Evolutionary conservation across 176 grass and related monocot species (phyloP).

Genomic region (Leersia perrieri): DNA sequence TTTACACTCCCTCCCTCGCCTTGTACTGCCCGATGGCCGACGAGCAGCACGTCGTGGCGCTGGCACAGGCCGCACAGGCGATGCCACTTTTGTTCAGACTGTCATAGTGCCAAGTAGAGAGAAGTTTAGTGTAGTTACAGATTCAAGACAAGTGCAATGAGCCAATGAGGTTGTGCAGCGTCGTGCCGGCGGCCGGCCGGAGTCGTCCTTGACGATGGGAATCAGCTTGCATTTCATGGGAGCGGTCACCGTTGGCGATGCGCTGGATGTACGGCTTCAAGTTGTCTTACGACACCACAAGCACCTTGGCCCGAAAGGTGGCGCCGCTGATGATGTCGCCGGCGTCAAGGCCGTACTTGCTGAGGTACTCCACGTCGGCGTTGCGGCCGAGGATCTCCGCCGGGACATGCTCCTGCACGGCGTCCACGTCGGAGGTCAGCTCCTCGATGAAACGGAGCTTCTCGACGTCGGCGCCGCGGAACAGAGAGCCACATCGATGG

Average conservation of each 20-base stretch:
- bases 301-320: slow-evolving; percentile 48
- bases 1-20: too few species aligned
- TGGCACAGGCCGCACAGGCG: slow-evolving; percentile 45
- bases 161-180: slow-evolving; percentile 50
- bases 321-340: slow-evolving; percentile 33
- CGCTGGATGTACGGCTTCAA: slow-evolving; percentile 53
- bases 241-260: slow-evolving; percentile 50
- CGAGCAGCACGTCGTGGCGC: slow-evolving; percentile 39
- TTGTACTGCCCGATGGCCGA: too few species aligned
- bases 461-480: slow-evolving; percentile 46
- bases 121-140: slow-evolving; percentile 26
- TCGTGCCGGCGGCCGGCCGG: slow-evolving; percentile 43
- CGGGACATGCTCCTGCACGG: slow-evolving; percentile 76
- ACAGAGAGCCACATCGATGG: slow-evolving; percentile 24
- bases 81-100: too few species aligned
- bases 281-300: slow-evolving; percentile 55
- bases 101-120: too few species aligned
- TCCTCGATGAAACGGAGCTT: slow-evolving; percentile 87
- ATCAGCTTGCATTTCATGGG: slow-evolving; percentile 60
- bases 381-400: slow-evolving; percentile 52
- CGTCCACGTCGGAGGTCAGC: slow-evolving; percentile 60
- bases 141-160: slow-evolving; percentile 51
- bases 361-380: slow-evolving; percentile 61
- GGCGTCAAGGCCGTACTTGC: slow-evolving; percentile 39
- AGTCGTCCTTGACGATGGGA: slow-evolving; percentile 41